Percentiles rank a stretch among this genome's conserved stretches.
These are phyloP conservation scores for Naganishia liquefaciens DNA, from an alignment of 1,284 basidiomycete genomes.

Conservation along the genomic window DNA sequence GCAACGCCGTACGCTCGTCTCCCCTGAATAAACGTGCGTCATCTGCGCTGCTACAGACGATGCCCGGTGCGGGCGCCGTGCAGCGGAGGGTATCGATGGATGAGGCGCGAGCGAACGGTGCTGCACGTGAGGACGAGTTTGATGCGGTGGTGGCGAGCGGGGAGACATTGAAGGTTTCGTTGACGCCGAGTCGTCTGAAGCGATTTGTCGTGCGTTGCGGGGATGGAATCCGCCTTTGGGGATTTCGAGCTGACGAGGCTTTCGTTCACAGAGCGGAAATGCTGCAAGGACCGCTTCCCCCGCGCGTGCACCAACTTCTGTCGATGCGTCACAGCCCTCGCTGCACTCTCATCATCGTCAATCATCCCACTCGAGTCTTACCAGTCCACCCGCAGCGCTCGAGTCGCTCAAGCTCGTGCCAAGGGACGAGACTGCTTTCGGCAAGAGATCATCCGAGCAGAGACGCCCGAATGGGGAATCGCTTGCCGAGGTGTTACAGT, in stretches of 20 bases:
- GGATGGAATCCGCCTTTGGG: background rate
- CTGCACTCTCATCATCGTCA: background rate
- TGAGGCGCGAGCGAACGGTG: slow-evolving; percentile 4
- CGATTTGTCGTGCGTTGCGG: slow-evolving; percentile 84
- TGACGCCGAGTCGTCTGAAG: slow-evolving; percentile 86
- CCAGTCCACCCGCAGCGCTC: background rate
- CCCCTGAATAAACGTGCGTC: background rate
- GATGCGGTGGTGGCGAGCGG: slow-evolving; percentile 84
- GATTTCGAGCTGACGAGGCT: background rate
- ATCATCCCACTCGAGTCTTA: slow-evolving; percentile 29
- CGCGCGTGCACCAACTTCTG: background rate
- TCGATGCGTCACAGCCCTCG: background rate
- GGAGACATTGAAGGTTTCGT: slow-evolving; percentile 87
- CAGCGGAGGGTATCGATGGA: slow-evolving; percentile 23
- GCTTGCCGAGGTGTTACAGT: slow-evolving; percentile 26
- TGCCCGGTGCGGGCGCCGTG: slow-evolving; percentile 6
- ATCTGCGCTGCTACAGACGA: background rate
- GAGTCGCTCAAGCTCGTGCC: slow-evolving; percentile 12
- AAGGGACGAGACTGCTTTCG: slow-evolving; percentile 24
- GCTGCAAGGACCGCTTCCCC: background rate
- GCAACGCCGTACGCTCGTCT: background rate
- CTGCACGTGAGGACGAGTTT: slow-evolving; percentile 64
- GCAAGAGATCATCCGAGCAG: background rate
- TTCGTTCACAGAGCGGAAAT: background rate
- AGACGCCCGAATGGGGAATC: slow-evolving; percentile 2